Percentiles rank a stretch among this genome's conserved stretches.
Evolutionary conservation across 2,329 filamentous ascomycete species (phyloP).

Genomic region (Cadophora malorum): DNA sequence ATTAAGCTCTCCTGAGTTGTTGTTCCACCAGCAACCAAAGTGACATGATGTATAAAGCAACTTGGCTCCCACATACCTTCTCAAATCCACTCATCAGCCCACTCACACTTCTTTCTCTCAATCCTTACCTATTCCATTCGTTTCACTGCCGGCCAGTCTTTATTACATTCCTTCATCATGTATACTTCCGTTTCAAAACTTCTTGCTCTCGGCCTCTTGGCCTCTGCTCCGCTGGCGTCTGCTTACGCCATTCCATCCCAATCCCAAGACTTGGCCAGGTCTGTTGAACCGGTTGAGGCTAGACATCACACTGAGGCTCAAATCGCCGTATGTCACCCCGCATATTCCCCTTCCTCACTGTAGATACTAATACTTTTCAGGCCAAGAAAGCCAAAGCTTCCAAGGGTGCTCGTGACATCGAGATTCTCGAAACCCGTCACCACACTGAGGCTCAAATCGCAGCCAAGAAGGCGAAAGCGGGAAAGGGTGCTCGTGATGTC

Average conservation of each 20-base stretch:
- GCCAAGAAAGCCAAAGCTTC: constrained; percentile 32
- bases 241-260: constrained; percentile 33
- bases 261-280: constrained; percentile 30
- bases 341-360: not conserved
- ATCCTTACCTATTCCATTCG: constrained; percentile 32
- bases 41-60: constrained; percentile 33
- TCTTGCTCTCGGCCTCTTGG: constrained; percentile 41
- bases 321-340: constrained; percentile 27
- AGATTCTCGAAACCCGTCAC: constrained; percentile 28
- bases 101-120: constrained; percentile 24
- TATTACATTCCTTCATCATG: constrained; percentile 39
- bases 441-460: constrained; percentile 38
- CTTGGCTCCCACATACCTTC: constrained; percentile 22
- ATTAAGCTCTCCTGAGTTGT: not conserved
- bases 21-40: constrained; percentile 4
- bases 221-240: constrained; percentile 36
- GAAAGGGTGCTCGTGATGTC: not conserved
- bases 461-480: constrained; percentile 10
- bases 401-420: constrained; percentile 24
- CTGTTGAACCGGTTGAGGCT: constrained; percentile 31
- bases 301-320: constrained; percentile 36
- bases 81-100: constrained; percentile 33
- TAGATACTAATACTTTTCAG: not conserved
- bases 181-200: constrained; percentile 42
- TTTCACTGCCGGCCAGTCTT: constrained; percentile 44